Evolutionary conservation across 2,329 filamentous ascomycete genomes (phyloP).

Genomic region (Colletotrichum phormii): DNA sequence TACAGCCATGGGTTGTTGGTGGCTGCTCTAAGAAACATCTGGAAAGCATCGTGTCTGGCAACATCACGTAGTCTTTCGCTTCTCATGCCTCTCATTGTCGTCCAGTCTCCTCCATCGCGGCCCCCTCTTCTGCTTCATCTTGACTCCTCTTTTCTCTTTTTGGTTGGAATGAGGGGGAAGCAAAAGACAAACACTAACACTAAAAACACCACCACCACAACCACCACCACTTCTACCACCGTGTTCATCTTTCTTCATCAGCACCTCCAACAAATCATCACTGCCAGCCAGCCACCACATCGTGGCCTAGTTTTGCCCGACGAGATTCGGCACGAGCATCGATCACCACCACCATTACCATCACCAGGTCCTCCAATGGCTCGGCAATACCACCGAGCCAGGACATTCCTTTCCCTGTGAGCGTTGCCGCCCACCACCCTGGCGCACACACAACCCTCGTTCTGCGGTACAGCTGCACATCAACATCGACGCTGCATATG

Average conservation of each 20-base stretch:
- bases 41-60: not conserved
- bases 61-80: not conserved
- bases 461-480: not conserved
- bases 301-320: not conserved
- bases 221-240: not conserved
- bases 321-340: slow-evolving; percentile 32
- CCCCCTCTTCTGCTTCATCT: not conserved
- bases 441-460: not conserved
- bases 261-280: slow-evolving; percentile 11
- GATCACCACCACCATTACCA: not conserved
- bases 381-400: slow-evolving; percentile 21
- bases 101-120: not conserved
- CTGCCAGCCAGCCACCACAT: slow-evolving; percentile 15
- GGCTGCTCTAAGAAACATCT: not conserved
- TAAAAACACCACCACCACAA: slow-evolving; percentile 2
- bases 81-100: not conserved
- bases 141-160: slow-evolving; percentile 15
- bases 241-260: not conserved
- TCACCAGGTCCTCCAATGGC: slow-evolving; percentile 24
- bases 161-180: slow-evolving; percentile 6
- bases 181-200: slow-evolving; percentile 16
- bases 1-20: not conserved
- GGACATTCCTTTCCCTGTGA: slow-evolving; percentile 10
- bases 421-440: slow-evolving; percentile 19
- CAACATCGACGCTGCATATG: slow-evolving; percentile 14